Evolutionary conservation across 495 filamentous ascomycete genomes (phyloP), one percentile per base, ranked within the genome.

Genomic region (Aspergillus mulundensis): DNA sequence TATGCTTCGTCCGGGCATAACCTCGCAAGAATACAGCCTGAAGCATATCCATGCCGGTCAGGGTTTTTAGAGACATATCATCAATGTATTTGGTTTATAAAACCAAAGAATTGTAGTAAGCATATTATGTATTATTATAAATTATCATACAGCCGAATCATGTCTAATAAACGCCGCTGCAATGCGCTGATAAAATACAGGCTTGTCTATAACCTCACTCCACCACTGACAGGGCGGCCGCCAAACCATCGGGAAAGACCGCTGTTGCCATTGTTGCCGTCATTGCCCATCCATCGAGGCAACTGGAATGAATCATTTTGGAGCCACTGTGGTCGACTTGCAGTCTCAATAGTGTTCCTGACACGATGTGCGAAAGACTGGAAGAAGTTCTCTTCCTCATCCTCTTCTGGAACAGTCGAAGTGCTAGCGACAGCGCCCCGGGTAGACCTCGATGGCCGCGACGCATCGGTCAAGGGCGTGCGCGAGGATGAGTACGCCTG

Each of bases 261-360:
- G 18, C 71, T 73, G n/a, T 68, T 69, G 16, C 67, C 61, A 30
- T 70, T 72, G 20, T 69, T 72, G 36, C 69, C 68, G 41, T 65
- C 64, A 15, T 45, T 61, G 1, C 62, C 66, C 85, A 96, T 88
- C 92, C 92, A 96, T 57, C 86, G 89, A 2, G 90, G 92, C 63
- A 84, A 78, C 66, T 87, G 87, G 63, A 89, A 80, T 15, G 81
- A 73, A 50, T 87, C 80, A 19, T 84, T 83, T 58, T 85, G 81
- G 48, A 95, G 62, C 90, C 91, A 95, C 48, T 85, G 81, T 1
- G 92, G 91, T 30, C 85, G 81, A 41, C 92, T 88, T 16, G 90
- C 73, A 6, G 85, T 88, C 50, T 98, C 94, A 49, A 97, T 82
- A 2, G 94, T 96, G 66, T 98, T 98, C 63, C 80, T 84, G 50